Evolutionary conservation across 345 rosid genomes (phyloP).

Genomic region (Rhodomyrtus tomentosa): DNA sequence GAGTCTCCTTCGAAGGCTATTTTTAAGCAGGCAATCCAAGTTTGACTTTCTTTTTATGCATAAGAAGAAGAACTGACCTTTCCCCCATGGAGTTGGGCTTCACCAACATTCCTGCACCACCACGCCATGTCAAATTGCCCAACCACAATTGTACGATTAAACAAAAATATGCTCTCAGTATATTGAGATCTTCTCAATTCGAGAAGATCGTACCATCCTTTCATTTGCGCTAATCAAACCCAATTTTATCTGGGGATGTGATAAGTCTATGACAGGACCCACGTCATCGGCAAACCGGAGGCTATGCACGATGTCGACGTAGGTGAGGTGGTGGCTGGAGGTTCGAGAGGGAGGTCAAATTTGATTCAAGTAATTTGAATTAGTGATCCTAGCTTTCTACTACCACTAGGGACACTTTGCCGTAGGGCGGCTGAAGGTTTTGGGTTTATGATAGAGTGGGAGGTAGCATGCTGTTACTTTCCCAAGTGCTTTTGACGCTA

Average conservation of each 20-base stretch:
- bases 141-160: neutral
- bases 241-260: neutral
- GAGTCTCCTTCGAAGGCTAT: neutral
- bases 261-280: neutral
- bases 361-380: no score
- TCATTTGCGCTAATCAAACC: neutral
- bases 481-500: neutral
- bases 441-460: neutral
- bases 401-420: no score
- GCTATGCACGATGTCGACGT: neutral
- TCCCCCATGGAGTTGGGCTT: neutral
- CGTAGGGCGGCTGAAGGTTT: neutral
- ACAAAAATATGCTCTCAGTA: neutral
- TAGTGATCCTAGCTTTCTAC: no score
- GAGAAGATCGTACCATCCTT: neutral
- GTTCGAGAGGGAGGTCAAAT: neutral
- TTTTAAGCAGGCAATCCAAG: neutral
- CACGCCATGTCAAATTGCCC: neutral
- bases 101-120: neutral
- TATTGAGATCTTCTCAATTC: neutral
- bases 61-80: fast-evolving
- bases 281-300: neutral
- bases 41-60: neutral
- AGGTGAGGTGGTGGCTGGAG: neutral
- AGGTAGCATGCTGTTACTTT: neutral